Base-by-base conservation (phyloP, 148 eudicot genomes). In the Polygonum aviculare region DNA sequence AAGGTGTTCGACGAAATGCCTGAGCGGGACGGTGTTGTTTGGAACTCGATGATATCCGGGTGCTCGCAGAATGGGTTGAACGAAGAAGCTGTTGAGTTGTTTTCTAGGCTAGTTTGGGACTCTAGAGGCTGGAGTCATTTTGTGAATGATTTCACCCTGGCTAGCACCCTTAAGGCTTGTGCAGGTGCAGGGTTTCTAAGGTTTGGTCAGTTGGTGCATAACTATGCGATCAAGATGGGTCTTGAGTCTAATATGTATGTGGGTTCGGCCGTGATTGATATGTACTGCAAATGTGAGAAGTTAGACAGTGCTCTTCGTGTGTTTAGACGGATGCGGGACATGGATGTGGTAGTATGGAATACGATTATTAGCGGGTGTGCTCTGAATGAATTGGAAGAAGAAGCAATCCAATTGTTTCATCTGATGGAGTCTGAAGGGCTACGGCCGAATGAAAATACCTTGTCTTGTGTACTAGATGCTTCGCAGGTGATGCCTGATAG, bases 271-370 rank as follows among this genome's bases (percentile, higher is more conserved):
- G 78, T 83, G 67, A 82, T 85, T 48, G 82, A 75, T 77, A 77
- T 83, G 84, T 85, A 85, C 77, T 75, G 84, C 33, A 83, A 75
- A 8, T 81, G 74, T 78, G 71, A 59, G 19, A 79, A 76, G 75
- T 33, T 88, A 70, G 60, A 60, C 51, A 79, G 80, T 79, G 89
- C 87, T 78, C 81, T 83, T 33, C 31, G 52, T 18, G 60, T 86
- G 49, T 88, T 88, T 78, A 86, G 81, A 78, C 78, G 57, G 15
- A 81, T 88, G 82, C 35, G 77, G 9, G 57, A 22, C 52, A 75
- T 62, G 77, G 87, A 88, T 81, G 62, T 82, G 62, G 84, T 88
- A 2, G 86, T 83, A 31, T 88, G 91, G 91, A 86, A 88, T 79
- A 72, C 84, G 33, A 82, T 88, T 82, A 84, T 90, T 77, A 84